A percentile compares a stretch with the other conserved stretches of the same genome.
These are phyloP conservation scores for Euphrasia confusa DNA, from an alignment of 257 asterid genomes.

Conservation along the genomic window DNA sequence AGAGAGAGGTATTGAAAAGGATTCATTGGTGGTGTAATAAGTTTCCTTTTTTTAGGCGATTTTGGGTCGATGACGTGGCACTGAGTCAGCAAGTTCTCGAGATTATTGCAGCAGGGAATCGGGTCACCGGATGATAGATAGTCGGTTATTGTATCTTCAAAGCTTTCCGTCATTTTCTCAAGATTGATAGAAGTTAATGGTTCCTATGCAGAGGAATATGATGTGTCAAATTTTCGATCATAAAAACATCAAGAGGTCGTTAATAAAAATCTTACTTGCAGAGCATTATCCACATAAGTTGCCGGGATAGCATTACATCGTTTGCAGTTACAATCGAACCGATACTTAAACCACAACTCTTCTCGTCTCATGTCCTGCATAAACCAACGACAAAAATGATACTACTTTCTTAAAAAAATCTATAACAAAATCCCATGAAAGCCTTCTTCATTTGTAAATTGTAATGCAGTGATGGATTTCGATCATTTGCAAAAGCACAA, in stretches of 20 bases:
- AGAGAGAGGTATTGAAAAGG: constrained; percentile 40
- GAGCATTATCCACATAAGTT: constrained; percentile 44
- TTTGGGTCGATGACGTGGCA: constrained; percentile 23
- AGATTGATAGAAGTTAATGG: constrained; percentile 26
- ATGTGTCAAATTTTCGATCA: not conserved
- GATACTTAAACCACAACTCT: constrained; percentile 56
- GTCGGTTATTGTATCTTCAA: constrained; percentile 37
- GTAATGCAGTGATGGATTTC: no score
- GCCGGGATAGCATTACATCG: constrained; percentile 53
- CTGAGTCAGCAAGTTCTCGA: constrained; percentile 51
- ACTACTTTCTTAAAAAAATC: no score
- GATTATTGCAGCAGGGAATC: constrained; percentile 45
- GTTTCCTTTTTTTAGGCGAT: constrained; percentile 24
- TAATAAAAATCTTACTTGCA: constrained; percentile 45
- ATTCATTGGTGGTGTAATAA: constrained; percentile 32
- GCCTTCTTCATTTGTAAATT: no score
- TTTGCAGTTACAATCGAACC: constrained; percentile 53
- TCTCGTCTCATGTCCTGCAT: constrained; percentile 54
- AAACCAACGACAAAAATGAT: constrained; percentile 6
- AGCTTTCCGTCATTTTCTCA: constrained; percentile 29
- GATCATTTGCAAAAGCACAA: not conserved
- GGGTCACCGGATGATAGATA: constrained; percentile 42
- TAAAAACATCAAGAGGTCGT: not conserved
- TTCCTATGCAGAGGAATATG: constrained; percentile 19
- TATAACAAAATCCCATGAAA: not conserved